Evolutionary conservation across 768 basidiomycete species (phyloP).

Genomic region (Rossbeevera mucosa): DNA sequence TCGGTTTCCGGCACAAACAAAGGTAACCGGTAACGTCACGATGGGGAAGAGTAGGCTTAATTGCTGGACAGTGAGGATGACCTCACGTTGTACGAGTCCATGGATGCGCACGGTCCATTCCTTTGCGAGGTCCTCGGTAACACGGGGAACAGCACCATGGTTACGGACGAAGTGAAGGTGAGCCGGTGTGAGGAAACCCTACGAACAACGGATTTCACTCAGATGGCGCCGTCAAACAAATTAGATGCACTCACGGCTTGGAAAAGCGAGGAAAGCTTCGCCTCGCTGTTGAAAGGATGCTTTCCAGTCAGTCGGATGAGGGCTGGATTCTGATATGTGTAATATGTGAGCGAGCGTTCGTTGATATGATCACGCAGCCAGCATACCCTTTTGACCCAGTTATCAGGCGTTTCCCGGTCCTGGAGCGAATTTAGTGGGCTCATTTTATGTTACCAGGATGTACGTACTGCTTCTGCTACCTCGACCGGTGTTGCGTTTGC

Average conservation of each 20-base stretch:
- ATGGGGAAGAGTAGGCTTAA: conserved; percentile 43
- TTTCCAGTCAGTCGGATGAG: conserved; percentile 53
- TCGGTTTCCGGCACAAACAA: conserved; percentile 62
- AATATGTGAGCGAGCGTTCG: neutral
- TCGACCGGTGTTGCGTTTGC: conserved; percentile 18
- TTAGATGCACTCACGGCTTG: conserved; percentile 24
- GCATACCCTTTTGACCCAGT: conserved; percentile 36
- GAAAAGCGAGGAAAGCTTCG: conserved; percentile 42
- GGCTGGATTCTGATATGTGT: conserved; percentile 24
- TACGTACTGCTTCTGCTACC: conserved; percentile 24
- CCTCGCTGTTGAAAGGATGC: conserved; percentile 61
- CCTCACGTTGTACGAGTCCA: conserved; percentile 34
- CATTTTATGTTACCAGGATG: neutral
- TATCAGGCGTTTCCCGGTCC: conserved; percentile 38
- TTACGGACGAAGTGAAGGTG: conserved; percentile 58
- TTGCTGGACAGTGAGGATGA: conserved; percentile 41
- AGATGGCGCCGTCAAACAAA: neutral
- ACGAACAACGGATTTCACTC: neutral
- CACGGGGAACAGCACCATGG: conserved; percentile 53
- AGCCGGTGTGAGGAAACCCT: conserved; percentile 54
- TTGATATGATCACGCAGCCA: neutral
- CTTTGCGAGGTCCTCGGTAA: conserved; percentile 33
- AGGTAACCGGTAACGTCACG: conserved; percentile 56
- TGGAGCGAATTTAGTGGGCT: conserved; percentile 1
- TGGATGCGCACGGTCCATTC: conserved; percentile 45